These are phyloP conservation scores for Trichosanthes truncata DNA, from an alignment of 306 rosid genomes.

Conservation along the genomic window DNA sequence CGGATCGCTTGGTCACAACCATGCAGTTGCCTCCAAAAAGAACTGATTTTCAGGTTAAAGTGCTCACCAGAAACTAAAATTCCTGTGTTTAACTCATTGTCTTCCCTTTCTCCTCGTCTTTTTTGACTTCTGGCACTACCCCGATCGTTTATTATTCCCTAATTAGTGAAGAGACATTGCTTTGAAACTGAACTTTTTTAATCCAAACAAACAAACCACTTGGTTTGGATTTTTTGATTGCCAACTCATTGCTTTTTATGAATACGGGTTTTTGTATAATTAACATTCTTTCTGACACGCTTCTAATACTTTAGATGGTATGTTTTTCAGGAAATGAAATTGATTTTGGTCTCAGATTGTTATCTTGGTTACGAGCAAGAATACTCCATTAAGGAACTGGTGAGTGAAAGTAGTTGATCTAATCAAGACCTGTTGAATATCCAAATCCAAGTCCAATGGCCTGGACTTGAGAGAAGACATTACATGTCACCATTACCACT, in stretches of 20 bases:
- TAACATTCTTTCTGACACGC: background rate
- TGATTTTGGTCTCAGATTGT: slow-evolving; percentile 79
- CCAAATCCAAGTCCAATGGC: background rate
- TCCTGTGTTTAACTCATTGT: background rate
- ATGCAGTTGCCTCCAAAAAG: slow-evolving; percentile 61
- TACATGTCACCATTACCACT: background rate
- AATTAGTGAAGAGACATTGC: background rate
- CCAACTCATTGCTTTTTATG: background rate
- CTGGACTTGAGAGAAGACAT: background rate
- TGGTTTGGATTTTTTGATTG: background rate
- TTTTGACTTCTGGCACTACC: background rate
- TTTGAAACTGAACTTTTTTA: background rate
- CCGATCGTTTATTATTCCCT: background rate
- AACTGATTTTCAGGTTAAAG: slow-evolving; percentile 41
- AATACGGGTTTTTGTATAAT: background rate
- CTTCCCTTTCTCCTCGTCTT: slow-evolving; percentile 4
- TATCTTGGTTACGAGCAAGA: slow-evolving; percentile 83
- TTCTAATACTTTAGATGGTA: background rate
- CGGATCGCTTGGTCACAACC: slow-evolving; percentile 58
- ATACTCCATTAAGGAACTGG: slow-evolving; percentile 38
- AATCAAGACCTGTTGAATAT: background rate
- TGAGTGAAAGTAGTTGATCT: background rate
- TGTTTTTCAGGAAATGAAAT: slow-evolving; percentile 52
- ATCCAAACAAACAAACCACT: background rate
- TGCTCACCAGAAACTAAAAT: background rate